A percentile compares a stretch with the other conserved stretches of the same genome.
Conservation (phyloP, 2,329 filamentous ascomycete species). For the Clarireedia homoeocarpa region DNA sequence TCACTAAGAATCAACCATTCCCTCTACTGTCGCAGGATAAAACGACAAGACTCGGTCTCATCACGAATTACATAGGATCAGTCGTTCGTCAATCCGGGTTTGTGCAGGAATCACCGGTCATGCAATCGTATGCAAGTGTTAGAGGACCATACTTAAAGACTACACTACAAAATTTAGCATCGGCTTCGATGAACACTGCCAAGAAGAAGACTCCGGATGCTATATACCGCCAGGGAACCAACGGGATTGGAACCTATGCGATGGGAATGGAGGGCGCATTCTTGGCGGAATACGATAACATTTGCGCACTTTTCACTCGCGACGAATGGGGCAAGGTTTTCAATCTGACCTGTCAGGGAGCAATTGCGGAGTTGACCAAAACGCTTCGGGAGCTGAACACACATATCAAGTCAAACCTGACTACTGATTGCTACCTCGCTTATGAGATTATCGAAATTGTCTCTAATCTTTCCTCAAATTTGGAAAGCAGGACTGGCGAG, state of each 20-base stretch:
- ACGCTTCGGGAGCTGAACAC: slow-evolving; percentile 83
- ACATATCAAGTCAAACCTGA: slow-evolving; percentile 78
- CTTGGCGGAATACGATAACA: slow-evolving; percentile 81
- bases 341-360: slow-evolving; percentile 67
- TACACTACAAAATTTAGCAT: slow-evolving; percentile 77
- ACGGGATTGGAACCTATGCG: slow-evolving; percentile 85
- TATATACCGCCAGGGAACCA: slow-evolving; percentile 80
- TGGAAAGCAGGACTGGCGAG: slow-evolving; percentile 79
- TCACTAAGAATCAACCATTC: slow-evolving; percentile 83
- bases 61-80: slow-evolving; percentile 69
- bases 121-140: slow-evolving; percentile 77
- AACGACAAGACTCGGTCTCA: slow-evolving; percentile 65
- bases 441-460: slow-evolving; percentile 94
- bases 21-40: slow-evolving; percentile 72
- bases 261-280: slow-evolving; percentile 83
- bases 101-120: slow-evolving; percentile 59
- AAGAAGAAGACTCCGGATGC: slow-evolving; percentile 74
- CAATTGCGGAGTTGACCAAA: slow-evolving; percentile 74
- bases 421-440: slow-evolving; percentile 87
- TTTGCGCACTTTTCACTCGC: slow-evolving; percentile 75
- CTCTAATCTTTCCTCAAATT: slow-evolving; percentile 65
- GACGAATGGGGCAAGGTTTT: slow-evolving; percentile 80
- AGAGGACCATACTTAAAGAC: slow-evolving; percentile 78
- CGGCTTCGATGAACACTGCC: slow-evolving; percentile 75
- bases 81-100: slow-evolving; percentile 41